phyloP scores from a whole-genome alignment of 345 rosid species.

The Aurinia saxatilis region DNA sequence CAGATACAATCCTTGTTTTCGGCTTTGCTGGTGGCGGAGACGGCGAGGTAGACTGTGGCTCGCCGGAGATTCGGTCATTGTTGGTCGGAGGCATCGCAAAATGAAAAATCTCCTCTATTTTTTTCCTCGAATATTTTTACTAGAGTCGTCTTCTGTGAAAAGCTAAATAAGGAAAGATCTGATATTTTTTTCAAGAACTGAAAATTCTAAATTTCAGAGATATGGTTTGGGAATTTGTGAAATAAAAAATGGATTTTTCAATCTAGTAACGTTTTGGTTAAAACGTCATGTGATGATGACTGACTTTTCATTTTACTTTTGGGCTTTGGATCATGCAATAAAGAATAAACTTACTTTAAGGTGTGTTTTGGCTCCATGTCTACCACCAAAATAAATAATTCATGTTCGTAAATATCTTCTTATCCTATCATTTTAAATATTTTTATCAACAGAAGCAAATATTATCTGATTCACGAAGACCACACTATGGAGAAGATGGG shows the following conservation, averaged over 20 bases:
- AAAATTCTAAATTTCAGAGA: neutral
- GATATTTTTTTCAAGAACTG: neutral
- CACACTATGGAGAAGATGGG: too few species aligned
- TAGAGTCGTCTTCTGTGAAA: neutral
- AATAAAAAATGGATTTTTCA: neutral
- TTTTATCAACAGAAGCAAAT: too few species aligned
- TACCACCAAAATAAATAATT: neutral
- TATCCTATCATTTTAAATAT: too few species aligned
- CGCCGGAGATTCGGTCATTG: conserved; percentile 10
- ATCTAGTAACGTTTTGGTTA: neutral
- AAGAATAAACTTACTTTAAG: neutral
- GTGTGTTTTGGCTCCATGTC: conserved; percentile 10
- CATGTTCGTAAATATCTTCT: neutral
- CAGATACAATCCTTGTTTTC: conserved; percentile 15
- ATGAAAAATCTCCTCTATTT: neutral
- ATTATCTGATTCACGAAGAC: too few species aligned
- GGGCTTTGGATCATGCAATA: conserved; percentile 15
- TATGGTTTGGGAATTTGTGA: neutral
- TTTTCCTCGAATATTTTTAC: neutral
- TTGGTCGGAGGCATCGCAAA: conserved; percentile 18
- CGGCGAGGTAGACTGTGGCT: conserved; percentile 9
- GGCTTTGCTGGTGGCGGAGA: conserved; percentile 10
- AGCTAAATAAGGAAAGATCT: conserved; percentile 7
- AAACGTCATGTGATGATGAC: neutral
- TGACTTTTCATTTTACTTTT: neutral